Evolutionary conservation across 352 stramenopile genomes (phyloP), one percentile per base, ranked within the genome.

Genomic region (Phytophthora rubi): DNA sequence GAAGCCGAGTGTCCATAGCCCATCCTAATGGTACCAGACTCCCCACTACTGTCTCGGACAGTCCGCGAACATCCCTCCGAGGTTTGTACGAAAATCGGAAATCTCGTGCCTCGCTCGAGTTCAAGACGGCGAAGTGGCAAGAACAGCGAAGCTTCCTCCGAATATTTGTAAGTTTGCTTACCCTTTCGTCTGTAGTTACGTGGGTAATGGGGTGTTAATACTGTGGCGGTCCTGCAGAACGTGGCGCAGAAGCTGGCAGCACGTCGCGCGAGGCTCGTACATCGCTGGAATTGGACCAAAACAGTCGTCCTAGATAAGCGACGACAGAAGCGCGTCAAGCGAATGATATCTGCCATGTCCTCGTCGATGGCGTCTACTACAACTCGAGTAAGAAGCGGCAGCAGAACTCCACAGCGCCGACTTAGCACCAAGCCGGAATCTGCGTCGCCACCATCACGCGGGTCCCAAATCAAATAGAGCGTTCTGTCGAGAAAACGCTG

Each of bases 121-220:
- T 90, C 54, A 79, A 79, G 53, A 82, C 54, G 6, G 52, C 61
- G 7, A 73, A 71, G 45, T 90, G 82, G 82, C 53, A 67, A 28
- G 73, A 88, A 59, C 71, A 90, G 42, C 78, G 71, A 13, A 75
- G 80, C 28, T 81, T 85, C 55, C 70, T 90, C 1, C 71, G 58
- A 4, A 79, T 90, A 23, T 76, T 83, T 53, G 82, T 90, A 55
- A 51, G 81, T 82, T 55, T 30, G n/a, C 10, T 6, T 30, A 30
- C 18, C 18, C 18, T 26, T 15, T n/a, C 18, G 7, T 49, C 26
- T 28, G 23, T 26, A 30, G 28, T 30, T 30, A 15, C n/a, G 28
- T 35, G 28, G n/a, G n/a, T 47, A 23, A 30, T 23, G 13, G 7
- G 26, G 26, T 6, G 33, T 47, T 65, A n/a, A 49, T 39, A 32